Percentiles rank a stretch among this genome's conserved stretches.
phyloP scores from a whole-genome alignment of 305 asterid species.

The Fraxinus floribunda region DNA sequence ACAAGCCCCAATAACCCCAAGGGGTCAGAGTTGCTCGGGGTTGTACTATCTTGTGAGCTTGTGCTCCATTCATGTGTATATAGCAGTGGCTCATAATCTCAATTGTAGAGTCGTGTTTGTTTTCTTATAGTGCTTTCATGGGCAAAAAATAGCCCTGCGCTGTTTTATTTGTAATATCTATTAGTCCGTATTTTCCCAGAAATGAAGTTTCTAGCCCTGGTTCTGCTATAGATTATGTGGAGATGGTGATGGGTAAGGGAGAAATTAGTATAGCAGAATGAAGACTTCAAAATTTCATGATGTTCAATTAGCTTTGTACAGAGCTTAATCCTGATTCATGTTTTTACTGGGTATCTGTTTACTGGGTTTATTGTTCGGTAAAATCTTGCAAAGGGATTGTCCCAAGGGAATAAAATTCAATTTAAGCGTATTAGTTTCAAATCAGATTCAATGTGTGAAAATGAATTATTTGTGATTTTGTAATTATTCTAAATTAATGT shows the following conservation, averaged over 20 bases:
- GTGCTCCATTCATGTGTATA: constrained; percentile 35
- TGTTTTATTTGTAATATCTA: constrained; percentile 22
- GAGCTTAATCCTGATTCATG: constrained; percentile 6
- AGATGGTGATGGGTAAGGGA: constrained; percentile 21
- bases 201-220: neutral
- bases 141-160: constrained; percentile 21
- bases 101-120: constrained; percentile 29
- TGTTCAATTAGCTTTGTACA: constrained; percentile 25
- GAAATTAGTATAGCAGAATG: constrained; percentile 28
- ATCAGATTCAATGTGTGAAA: neutral
- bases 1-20: constrained; percentile 19
- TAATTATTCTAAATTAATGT: neutral
- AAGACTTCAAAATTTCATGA: neutral
- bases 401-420: neutral
- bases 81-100: constrained; percentile 33
- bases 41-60: constrained; percentile 22
- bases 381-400: neutral
- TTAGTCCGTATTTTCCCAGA: neutral
- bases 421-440: too few relatives aligned
- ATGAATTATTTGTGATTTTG: neutral
- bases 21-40: constrained; percentile 24
- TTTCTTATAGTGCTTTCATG: constrained; percentile 7
- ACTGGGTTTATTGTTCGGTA: neutral
- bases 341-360: neutral
- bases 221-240: constrained; percentile 15